Conservation (phyloP, 2,329 filamentous ascomycete species). For the Metarhizium guizhouense region DNA sequence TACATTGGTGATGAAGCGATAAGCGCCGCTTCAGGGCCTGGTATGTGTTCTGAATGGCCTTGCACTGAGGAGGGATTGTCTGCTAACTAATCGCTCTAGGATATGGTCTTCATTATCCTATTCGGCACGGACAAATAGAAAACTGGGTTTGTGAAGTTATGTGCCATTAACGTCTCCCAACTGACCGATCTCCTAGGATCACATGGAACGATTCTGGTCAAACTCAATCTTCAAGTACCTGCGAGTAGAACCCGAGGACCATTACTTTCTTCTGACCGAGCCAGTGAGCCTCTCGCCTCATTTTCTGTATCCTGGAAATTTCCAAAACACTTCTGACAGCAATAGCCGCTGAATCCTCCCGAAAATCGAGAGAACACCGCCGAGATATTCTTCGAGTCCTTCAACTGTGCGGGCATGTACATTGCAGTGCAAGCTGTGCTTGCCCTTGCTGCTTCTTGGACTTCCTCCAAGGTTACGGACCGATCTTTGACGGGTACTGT, state of each 20-base stretch:
- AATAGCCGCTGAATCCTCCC: slow-evolving; percentile 85
- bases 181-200: slow-evolving; percentile 55
- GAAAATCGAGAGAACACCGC: slow-evolving; percentile 99
- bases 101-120: slow-evolving; percentile 95
- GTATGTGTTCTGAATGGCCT: slow-evolving; percentile 32
- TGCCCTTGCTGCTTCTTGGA: slow-evolving; percentile 95
- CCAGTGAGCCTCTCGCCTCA: slow-evolving; percentile 55
- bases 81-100: slow-evolving; percentile 36
- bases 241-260: slow-evolving; percentile 94
- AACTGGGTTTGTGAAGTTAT: slow-evolving; percentile 66
- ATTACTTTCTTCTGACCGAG: slow-evolving; percentile 96
- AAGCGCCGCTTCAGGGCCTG: slow-evolving; percentile 72
- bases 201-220: slow-evolving; percentile 99
- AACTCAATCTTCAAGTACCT: slow-evolving; percentile 99
- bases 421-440: slow-evolving; percentile 97
- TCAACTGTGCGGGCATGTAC: slow-evolving; percentile 98
- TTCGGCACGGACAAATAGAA: slow-evolving; percentile 95
- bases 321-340: neutral
- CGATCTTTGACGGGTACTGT: slow-evolving; percentile 94
- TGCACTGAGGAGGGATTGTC: slow-evolving; percentile 7
- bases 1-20: slow-evolving; percentile 98
- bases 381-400: slow-evolving; percentile 99
- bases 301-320: neutral
- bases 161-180: neutral
- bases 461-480: slow-evolving; percentile 94